These are phyloP conservation scores for Dryas octopetala DNA, from an alignment of 306 rosid genomes.

Conservation along the genomic window DNA sequence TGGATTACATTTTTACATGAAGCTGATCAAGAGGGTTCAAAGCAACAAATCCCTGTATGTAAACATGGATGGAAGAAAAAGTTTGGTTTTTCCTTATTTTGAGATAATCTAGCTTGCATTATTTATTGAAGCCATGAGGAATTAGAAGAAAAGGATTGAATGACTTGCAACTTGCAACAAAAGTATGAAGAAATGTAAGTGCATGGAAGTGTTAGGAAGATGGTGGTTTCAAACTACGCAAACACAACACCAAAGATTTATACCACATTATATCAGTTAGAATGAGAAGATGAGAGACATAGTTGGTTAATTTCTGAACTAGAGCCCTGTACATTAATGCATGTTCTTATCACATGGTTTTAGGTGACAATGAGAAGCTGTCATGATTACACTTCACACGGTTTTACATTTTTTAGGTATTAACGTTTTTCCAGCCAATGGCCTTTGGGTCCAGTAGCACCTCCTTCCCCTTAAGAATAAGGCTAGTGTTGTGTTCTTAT, in stretches of 20 bases:
- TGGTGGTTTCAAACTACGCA: not conserved
- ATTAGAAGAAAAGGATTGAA: not conserved
- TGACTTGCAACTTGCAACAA: not conserved
- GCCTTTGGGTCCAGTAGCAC: not conserved
- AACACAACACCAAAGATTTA: not conserved
- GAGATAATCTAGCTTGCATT: not conserved
- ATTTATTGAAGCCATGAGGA: not conserved
- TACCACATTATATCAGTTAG: not conserved
- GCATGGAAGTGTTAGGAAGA: not conserved
- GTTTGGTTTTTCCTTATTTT: not conserved
- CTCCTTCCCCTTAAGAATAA: not conserved
- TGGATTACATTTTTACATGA: not conserved
- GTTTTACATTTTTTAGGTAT: not conserved
- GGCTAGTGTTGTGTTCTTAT: not conserved
- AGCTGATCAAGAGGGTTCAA: not conserved
- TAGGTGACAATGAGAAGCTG: not conserved
- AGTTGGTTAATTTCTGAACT: not conserved
- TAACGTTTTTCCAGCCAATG: not conserved
- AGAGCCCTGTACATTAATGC: not conserved
- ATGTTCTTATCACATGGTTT: not conserved
- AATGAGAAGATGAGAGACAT: not conserved
- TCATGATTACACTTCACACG: not conserved
- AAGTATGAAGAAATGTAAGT: not conserved
- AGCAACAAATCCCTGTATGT: not conserved
- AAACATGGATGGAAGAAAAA: not conserved